phyloP scores from a whole-genome alignment of 805 yeast species.

The Kluyveromyces lactis region DNA sequence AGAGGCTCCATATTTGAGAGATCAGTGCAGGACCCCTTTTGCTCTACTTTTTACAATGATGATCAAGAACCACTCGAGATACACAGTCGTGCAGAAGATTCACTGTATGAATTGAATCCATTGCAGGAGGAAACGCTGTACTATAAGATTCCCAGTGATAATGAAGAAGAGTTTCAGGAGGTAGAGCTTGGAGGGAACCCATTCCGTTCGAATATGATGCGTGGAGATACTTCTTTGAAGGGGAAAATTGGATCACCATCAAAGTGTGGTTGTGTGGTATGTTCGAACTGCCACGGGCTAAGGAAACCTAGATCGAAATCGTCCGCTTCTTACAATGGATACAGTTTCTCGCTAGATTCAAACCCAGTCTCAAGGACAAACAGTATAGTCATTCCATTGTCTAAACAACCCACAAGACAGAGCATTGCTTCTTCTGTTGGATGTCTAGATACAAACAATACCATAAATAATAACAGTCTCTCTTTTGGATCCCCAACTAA shows the following conservation, averaged over 20 bases:
- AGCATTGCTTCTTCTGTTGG: conserved; percentile 5
- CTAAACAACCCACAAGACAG: conserved; percentile 9
- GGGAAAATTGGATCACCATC: too few species aligned
- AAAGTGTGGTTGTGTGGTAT: neutral
- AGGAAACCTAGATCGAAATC: neutral
- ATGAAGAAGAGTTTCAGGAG: conserved; percentile 6
- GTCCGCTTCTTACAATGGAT: conserved; percentile 2
- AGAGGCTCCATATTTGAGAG: conserved; percentile 18
- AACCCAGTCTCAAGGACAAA: conserved; percentile 9
- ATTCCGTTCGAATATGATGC: conserved; percentile 1
- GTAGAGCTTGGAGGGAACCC: conserved; percentile 14
- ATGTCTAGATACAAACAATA: too few species aligned
- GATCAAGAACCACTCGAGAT: conserved; percentile 12
- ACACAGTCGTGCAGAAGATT: too few species aligned
- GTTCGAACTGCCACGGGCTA: neutral
- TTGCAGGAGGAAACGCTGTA: too few species aligned
- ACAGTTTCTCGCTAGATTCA: conserved; percentile 3
- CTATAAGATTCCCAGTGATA: neutral
- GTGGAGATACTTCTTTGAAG: too few species aligned
- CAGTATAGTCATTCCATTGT: conserved; percentile 7
- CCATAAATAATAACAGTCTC: too few species aligned
- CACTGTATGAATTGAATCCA: too few species aligned
- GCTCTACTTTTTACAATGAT: conserved; percentile 18
- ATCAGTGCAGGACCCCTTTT: conserved; percentile 22
- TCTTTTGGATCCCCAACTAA: neutral